Conservation (phyloP, 352 stramenopile genomes). For the Globisporangium radiosum region DNA sequence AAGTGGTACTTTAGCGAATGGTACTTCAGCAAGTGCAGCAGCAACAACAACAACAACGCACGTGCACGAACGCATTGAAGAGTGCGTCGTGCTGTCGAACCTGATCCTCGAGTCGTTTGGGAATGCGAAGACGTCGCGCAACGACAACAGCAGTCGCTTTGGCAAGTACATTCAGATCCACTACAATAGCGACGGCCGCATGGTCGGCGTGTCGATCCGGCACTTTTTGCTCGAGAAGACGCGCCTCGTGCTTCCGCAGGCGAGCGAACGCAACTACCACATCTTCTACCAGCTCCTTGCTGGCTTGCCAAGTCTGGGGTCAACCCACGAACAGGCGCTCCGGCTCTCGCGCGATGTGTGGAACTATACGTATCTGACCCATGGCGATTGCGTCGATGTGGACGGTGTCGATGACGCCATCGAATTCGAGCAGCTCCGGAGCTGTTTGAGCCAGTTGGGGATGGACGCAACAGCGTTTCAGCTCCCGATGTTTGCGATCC, state of each 20-base stretch:
- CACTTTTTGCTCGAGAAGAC: constrained; percentile 83
- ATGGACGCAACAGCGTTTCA: constrained; percentile 65
- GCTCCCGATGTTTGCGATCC: constrained; percentile 59
- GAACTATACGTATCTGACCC: constrained; percentile 71
- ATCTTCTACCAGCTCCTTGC: constrained; percentile 77
- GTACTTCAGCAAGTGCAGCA: neutral
- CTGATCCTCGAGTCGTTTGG: constrained; percentile 82
- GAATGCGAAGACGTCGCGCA: constrained; percentile 79
- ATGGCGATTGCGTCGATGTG: constrained; percentile 69
- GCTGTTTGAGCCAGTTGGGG: constrained; percentile 56
- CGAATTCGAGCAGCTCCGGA: constrained; percentile 66
- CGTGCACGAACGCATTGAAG: constrained; percentile 76
- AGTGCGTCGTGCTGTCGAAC: constrained; percentile 78
- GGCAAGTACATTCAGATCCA: constrained; percentile 89
- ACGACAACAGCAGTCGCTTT: constrained; percentile 89
- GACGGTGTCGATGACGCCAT: constrained; percentile 63
- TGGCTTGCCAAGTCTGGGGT: constrained; percentile 27
- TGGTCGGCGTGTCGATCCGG: constrained; percentile 68
- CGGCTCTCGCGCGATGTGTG: constrained; percentile 37
- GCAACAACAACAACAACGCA: constrained; percentile 7
- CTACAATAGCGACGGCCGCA: constrained; percentile 66
- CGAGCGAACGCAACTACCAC: constrained; percentile 78
- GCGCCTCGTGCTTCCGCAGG: constrained; percentile 54
- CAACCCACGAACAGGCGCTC: constrained; percentile 18
- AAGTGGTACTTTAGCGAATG: constrained; percentile 3